Percentiles rank a stretch among this genome's conserved stretches.
Evolutionary conservation across 1,284 basidiomycete species (phyloP).

Genomic region (Moniliophthora roreri): DNA sequence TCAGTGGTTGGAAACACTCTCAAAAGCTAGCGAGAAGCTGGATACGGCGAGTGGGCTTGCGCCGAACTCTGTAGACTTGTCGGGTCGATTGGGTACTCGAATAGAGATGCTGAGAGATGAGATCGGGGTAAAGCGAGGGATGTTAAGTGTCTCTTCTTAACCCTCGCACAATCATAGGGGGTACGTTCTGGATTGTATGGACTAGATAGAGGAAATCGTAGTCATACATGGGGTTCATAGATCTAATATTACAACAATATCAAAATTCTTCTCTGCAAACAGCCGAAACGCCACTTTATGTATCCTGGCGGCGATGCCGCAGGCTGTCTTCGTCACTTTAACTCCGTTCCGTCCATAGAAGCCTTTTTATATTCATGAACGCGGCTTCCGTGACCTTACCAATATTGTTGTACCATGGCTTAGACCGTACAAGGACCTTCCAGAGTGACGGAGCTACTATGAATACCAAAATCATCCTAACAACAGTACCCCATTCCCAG

Average conservation of each 20-base stretch:
- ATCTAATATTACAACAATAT: no score
- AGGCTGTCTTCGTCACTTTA: no score
- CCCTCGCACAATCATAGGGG: no score
- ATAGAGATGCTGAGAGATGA: slow-evolving; percentile 70
- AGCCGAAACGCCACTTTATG: no score
- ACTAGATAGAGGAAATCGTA: no score
- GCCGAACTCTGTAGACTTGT: slow-evolving; percentile 58
- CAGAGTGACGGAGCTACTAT: slow-evolving; percentile 36
- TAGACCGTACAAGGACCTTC: slow-evolving; percentile 24
- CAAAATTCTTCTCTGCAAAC: no score
- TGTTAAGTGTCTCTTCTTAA: slow-evolving; percentile 22
- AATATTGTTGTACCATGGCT: slow-evolving; percentile 5
- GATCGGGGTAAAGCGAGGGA: slow-evolving; percentile 57
- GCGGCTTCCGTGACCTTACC: background rate
- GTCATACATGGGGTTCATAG: no score
- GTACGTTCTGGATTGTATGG: no score
- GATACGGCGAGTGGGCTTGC: slow-evolving; percentile 51
- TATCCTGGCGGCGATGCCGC: no score
- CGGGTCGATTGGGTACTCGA: slow-evolving; percentile 65
- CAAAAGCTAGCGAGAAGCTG: slow-evolving; percentile 46
- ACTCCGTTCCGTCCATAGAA: no score
- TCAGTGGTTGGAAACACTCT: slow-evolving; percentile 50
- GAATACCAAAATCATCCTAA: slow-evolving; percentile 35
- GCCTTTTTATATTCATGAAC: no score
- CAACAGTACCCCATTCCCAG: slow-evolving; percentile 45